Base-by-base conservation (phyloP, 78 protist genomes). In the Monosiga brevicollis region DNA sequence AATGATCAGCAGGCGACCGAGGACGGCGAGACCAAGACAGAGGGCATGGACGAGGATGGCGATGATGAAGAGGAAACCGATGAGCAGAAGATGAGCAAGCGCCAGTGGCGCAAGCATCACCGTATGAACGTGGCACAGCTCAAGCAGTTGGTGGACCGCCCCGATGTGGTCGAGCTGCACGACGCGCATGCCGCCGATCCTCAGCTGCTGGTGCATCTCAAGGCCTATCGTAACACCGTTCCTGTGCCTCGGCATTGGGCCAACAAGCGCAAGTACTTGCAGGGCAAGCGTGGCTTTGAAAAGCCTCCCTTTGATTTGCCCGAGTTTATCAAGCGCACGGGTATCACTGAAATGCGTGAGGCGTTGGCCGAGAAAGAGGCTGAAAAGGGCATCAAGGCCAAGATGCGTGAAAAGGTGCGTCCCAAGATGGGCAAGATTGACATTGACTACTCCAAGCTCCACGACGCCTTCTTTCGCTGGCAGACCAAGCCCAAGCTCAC, bases 181-280 rank as follows among this genome's bases (percentile, higher is more conserved):
- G 99, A 97, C 81, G 91, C 89, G 55, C 94, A 87, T 38, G 74
- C 99, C 26, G 39, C 86, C 22, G 99, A 98, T 82, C 99, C 99
- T 37, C 23, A 49, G 22, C 86, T 95, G 35, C 92, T 98, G 34
- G 93, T 97, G 24, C 70, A 83, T 22, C 86, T 98, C 42, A 98
- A 98, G 89, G 26, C 70, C 54, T 11, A 11, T 25, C 85, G 91
- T n/a, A 93, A 92, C 75, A 41, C 98, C 32, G 94, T 98, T 6
- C 95, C 99, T 1, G 99, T 98, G 35, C 99, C 99, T 26, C 81
- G 88, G 73, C 99, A 98, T 90, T 98, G 99, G 99, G 36, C 79
- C 77, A 95, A 94, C 83, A 98, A 95, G 92, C 87, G 97, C 34
- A 91, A 91, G 73, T 97, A 95, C 84, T 91, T 98, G 70, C 95